phyloP scores from a whole-genome alignment of 257 asterid species.

The Hygrophila difformis region DNA sequence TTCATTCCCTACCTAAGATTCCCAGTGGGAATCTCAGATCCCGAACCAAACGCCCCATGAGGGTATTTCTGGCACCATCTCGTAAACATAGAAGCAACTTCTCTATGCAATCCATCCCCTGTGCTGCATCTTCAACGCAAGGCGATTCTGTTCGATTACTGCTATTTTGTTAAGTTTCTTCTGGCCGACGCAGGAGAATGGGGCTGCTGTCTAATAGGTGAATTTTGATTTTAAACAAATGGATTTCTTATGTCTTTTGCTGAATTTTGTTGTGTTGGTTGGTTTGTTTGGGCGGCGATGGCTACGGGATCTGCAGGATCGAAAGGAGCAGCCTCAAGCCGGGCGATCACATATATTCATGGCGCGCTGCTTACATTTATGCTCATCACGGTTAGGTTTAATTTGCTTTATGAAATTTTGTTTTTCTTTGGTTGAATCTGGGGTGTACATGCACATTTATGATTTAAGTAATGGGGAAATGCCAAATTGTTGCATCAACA shows the following conservation, averaged over 20 bases:
- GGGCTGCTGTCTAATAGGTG: slow-evolving; percentile 55
- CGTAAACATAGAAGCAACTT: too few relatives aligned
- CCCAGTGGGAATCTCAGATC: too few relatives aligned
- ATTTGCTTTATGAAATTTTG: too few relatives aligned
- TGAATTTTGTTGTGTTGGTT: slow-evolving; percentile 3
- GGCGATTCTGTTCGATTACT: too few relatives aligned
- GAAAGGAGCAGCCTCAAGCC: slow-evolving; percentile 60
- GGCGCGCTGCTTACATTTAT: slow-evolving; percentile 80
- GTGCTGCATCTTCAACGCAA: too few relatives aligned
- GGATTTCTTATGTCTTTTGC: neutral
- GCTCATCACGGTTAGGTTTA: slow-evolving; percentile 78
- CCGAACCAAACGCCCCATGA: too few relatives aligned
- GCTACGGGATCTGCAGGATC: slow-evolving; percentile 30
- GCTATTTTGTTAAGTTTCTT: too few relatives aligned
- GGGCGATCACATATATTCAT: slow-evolving; percentile 94
- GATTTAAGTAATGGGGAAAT: neutral
- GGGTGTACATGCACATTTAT: neutral
- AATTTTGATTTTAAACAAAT: too few relatives aligned
- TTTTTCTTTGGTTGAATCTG: slow-evolving; percentile 1
- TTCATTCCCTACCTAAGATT: too few relatives aligned
- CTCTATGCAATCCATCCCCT: too few relatives aligned
- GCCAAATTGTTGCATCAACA: neutral
- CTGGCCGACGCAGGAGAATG: slow-evolving; percentile 20
- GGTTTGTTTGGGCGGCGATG: slow-evolving; percentile 3
- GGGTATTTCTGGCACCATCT: too few relatives aligned